These are phyloP conservation scores for Botrytis hyacinthi DNA, from an alignment of 2,329 filamentous ascomycete genomes.

Conservation along the genomic window DNA sequence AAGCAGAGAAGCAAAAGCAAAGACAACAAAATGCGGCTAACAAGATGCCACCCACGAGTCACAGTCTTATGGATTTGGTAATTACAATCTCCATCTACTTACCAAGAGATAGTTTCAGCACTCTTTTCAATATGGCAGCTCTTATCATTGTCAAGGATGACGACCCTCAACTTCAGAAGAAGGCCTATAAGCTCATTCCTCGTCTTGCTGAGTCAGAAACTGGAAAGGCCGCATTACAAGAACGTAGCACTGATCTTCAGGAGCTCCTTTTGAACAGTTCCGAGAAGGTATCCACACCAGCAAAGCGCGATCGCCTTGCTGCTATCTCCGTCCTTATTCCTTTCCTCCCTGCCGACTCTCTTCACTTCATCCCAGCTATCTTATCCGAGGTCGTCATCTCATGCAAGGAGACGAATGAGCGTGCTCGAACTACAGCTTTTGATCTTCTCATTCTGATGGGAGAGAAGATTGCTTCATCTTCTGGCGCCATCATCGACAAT, in stretches of 20 bases:
- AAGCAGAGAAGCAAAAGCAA: constrained; percentile 61
- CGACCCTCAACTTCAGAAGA: constrained; percentile 95
- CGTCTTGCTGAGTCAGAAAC: constrained; percentile 78
- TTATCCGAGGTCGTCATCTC: constrained; percentile 93
- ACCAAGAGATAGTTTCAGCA: constrained; percentile 77
- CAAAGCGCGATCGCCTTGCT: constrained; percentile 79
- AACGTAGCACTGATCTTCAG: constrained; percentile 77
- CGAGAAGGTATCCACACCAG: constrained; percentile 82
- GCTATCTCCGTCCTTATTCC: constrained; percentile 80
- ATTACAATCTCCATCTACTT: constrained; percentile 96
- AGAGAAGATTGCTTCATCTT: constrained; percentile 66
- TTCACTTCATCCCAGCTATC: constrained; percentile 91
- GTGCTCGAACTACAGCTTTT: constrained; percentile 84
- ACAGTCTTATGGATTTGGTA: constrained; percentile 94
- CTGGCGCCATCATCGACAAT: constrained; percentile 76
- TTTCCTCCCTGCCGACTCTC: constrained; percentile 70
- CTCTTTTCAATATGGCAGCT: constrained; percentile 82
- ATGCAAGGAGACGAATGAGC: constrained; percentile 97
- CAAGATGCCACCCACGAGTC: constrained; percentile 85
- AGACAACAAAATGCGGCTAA: constrained; percentile 55
- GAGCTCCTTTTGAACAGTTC: constrained; percentile 74
- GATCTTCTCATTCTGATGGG: constrained; percentile 87
- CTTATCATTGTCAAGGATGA: constrained; percentile 77
- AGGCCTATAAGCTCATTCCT: constrained; percentile 96
- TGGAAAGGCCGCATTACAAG: constrained; percentile 71